phyloP scores from a whole-genome alignment of 2,329 filamentous ascomycete species.

The Neophaeococcomyces aloes region DNA sequence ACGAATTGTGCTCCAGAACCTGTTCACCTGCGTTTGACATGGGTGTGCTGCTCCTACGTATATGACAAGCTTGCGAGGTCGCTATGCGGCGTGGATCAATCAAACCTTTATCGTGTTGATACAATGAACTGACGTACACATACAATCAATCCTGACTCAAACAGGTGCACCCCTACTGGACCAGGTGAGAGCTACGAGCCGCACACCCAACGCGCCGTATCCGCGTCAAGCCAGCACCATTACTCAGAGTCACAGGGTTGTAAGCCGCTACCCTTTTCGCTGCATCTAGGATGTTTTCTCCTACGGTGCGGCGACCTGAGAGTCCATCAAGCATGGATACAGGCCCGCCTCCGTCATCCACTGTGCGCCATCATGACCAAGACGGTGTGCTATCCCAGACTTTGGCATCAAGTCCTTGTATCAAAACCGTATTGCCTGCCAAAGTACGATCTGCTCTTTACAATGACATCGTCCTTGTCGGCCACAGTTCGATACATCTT shows the following conservation, averaged over 20 bases:
- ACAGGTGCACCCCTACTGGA: too few relatives aligned
- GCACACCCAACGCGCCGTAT: too few relatives aligned
- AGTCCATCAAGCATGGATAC: background rate
- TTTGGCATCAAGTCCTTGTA: slow-evolving; percentile 61
- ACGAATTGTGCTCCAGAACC: background rate
- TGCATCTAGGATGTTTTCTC: background rate
- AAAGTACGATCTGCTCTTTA: slow-evolving; percentile 57
- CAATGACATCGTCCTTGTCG: slow-evolving; percentile 80
- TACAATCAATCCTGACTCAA: too few relatives aligned
- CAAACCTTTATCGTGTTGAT: too few relatives aligned
- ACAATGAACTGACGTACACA: too few relatives aligned
- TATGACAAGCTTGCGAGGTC: too few relatives aligned
- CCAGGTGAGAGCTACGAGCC: too few relatives aligned
- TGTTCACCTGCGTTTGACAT: background rate
- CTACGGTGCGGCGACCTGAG: background rate
- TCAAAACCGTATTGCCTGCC: slow-evolving; percentile 70
- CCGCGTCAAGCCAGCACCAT: too few relatives aligned
- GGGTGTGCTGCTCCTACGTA: too few relatives aligned
- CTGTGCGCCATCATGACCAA: background rate
- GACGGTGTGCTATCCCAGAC: slow-evolving; percentile 70
- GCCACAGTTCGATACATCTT: slow-evolving; percentile 71
- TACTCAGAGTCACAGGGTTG: too few relatives aligned
- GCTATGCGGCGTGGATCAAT: too few relatives aligned
- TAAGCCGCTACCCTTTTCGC: too few relatives aligned
- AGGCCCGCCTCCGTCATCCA: background rate